Evolutionary conservation across 2,329 filamentous ascomycete genomes (phyloP).

Genomic region (Claviceps purpurea): DNA sequence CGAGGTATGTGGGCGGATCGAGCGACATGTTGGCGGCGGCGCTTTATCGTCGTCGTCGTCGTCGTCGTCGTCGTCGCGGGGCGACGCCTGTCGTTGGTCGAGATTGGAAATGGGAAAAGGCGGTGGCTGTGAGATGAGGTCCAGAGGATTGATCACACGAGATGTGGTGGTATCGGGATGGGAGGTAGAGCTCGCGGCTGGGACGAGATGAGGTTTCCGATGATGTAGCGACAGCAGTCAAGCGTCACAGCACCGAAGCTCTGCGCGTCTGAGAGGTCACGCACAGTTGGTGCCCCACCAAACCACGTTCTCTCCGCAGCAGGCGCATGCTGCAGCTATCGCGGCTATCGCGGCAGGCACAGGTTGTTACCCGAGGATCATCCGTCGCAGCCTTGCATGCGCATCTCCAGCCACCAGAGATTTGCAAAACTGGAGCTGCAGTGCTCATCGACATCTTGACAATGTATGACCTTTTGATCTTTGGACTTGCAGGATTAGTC

Average conservation of each 20-base stretch:
- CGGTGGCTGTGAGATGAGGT: not conserved
- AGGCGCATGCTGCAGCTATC: not conserved
- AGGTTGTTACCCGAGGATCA: not conserved
- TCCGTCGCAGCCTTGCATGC: not conserved
- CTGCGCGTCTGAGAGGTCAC: not conserved
- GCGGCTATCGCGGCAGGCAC: not conserved
- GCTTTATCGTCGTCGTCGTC: constrained; percentile 10
- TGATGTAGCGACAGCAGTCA: constrained; percentile 7
- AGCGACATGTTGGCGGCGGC: constrained; percentile 55
- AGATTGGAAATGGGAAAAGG: not conserved
- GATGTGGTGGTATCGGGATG: constrained; percentile 1
- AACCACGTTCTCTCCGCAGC: too few relatives aligned
- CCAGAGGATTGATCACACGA: not conserved
- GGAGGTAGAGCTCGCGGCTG: constrained; percentile 1
- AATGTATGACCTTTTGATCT: too few relatives aligned
- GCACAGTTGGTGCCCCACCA: not conserved
- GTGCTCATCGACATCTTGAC: not conserved
- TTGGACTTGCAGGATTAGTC: too few relatives aligned
- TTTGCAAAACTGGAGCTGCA: not conserved
- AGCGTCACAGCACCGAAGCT: constrained; percentile 6
- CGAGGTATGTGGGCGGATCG: constrained; percentile 75
- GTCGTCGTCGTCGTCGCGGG: constrained; percentile 12
- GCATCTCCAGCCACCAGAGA: not conserved
- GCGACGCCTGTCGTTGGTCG: constrained; percentile 6
- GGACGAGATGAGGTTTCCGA: constrained; percentile 3